Base-by-base conservation (phyloP, 73 alveolate species). In the Breviolum minutum region DNA sequence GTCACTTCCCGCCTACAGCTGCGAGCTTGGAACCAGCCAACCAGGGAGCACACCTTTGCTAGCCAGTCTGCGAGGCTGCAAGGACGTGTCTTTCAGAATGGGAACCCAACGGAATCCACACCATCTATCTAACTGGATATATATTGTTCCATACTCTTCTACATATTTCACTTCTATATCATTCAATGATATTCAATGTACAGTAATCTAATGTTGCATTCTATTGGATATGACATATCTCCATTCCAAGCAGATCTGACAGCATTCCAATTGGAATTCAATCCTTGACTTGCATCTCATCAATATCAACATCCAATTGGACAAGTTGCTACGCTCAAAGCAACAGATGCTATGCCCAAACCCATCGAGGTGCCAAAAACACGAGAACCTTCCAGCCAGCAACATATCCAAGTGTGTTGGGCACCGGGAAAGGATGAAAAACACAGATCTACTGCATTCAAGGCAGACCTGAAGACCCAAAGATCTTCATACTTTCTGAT, bases 11-110 rank as follows among this genome's bases (percentile, higher is more conserved):
- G 68, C 92, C 99, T 62, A 71, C 99, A 94, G 94, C 92, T 94
- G 40, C 99, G 99, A 17, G 99, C 92, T 86, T 94, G 99, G 85
- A 94, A 94, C 99, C 99, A 94, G 85, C 99, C 99, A 30, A 92
- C 30, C 74, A 92, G 68, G 90, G 98, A 92, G 90, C 98, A 92
- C 24, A 68, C 98, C 98, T 92, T 48, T 2, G 98, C 22, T 48
- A 11, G 98, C 22, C 68, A 16, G 54, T 40, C 54, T 40, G 54
- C 54, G 3, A 40, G 54, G 54, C 54, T 3, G 54, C 54, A 40
- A 3, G 54, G 54, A 40, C 54, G 54, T 40, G 3, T 40, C 54
- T 40, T 40, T 40, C 54, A 40, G 54, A 40, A 40, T 40, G 3
- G 54, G 54, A 40, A 40, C 54, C 54, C 54, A 6, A 20, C 8